Evolutionary conservation across 1,139 yeast genomes (phyloP), one percentile per base, ranked within the genome.

Genomic region (Pichia sp.): DNA sequence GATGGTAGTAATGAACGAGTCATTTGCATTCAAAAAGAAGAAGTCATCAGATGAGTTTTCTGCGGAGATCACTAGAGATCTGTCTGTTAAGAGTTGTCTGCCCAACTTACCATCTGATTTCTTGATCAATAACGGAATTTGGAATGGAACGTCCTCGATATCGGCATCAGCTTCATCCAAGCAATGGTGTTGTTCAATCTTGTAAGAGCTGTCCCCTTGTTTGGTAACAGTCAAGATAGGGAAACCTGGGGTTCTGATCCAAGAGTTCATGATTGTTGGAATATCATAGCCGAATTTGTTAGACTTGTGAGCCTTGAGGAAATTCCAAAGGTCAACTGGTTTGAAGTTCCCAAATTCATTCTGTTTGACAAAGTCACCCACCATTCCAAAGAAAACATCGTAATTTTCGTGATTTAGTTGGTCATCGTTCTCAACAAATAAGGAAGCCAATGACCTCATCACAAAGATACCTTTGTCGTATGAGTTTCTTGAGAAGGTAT

Each of bases 401-500:
- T 71, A 71, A 3, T 66, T 59, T 12, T 73, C 74, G 49, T 64
- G 60, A 49, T 71, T 12, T 49, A 56, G 41, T 31, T 56, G 49
- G 9, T 16, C 17, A 12, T n/a, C 67, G 2, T 64, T 56, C 4
- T 72, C 73, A 33, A 65, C 64, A 57, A 80, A 71, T 44, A 78
- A 60, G 51, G 76, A 72, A 24, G 77, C 79, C 43, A 86, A 65
- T 79, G 81, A 80, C 68, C 86, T 75, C 47, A 86, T 62, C 24
- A 85, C 67, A 20, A 77, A 73, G 52, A 86, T 80, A 27, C 92
- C 93, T 67, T 84, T 85, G 52, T 81, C 82, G 63, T 86, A 87
- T 1, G 83, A 73, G 55, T 75, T 74, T 36, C 76, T 77, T 55
- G 80, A 76, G 67, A 86, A 85, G 1, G 84, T 74, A 44, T 75